A percentile compares a stretch with the other conserved stretches of the same genome.
Conservation (phyloP, 495 filamentous ascomycete genomes). For the Trichoderma virens region DNA sequence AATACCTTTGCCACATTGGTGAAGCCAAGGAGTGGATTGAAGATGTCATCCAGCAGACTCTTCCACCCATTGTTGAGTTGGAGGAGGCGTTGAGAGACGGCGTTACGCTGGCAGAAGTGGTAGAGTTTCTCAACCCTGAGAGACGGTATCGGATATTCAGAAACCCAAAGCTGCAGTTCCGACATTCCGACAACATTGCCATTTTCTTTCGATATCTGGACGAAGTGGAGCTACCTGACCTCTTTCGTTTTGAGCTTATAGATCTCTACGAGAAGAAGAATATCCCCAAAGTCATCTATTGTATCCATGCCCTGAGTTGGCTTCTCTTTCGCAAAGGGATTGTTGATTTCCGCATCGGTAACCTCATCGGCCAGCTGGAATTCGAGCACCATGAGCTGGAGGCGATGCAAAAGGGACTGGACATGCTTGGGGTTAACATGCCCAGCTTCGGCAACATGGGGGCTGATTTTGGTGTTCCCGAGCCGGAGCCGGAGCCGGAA, state of each 20-base stretch:
- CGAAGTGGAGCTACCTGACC: slow-evolving; percentile 87
- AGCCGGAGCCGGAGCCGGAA: slow-evolving; percentile 49
- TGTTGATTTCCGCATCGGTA: slow-evolving; percentile 94
- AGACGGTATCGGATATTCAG: slow-evolving; percentile 75
- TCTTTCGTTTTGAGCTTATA: slow-evolving; percentile 98
- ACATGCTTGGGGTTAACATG: slow-evolving; percentile 91
- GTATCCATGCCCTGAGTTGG: slow-evolving; percentile 95
- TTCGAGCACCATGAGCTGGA: slow-evolving; percentile 98
- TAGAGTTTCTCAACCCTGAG: slow-evolving; percentile 77
- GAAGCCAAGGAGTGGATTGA: slow-evolving; percentile 99
- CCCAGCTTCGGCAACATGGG: slow-evolving; percentile 97
- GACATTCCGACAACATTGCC: slow-evolving; percentile 96
- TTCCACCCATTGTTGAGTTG: slow-evolving; percentile 91
- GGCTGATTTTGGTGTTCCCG: slow-evolving; percentile 85
- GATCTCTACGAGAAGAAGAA: slow-evolving; percentile 99
- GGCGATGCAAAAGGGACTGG: slow-evolving; percentile 90
- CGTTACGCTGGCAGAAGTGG: slow-evolving; percentile 92
- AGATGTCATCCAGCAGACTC: slow-evolving; percentile 78
- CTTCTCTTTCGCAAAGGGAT: slow-evolving; percentile 90
- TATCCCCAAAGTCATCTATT: slow-evolving; percentile 97
- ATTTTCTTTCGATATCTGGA: slow-evolving; percentile 88
- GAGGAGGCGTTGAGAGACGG: slow-evolving; percentile 92
- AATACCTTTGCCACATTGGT: slow-evolving; percentile 98
- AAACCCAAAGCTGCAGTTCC: slow-evolving; percentile 75
- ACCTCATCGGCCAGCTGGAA: slow-evolving; percentile 91